Conservation (phyloP, 192 early-diverging fungal genomes). For the Backusella liffmaniae region DNA sequence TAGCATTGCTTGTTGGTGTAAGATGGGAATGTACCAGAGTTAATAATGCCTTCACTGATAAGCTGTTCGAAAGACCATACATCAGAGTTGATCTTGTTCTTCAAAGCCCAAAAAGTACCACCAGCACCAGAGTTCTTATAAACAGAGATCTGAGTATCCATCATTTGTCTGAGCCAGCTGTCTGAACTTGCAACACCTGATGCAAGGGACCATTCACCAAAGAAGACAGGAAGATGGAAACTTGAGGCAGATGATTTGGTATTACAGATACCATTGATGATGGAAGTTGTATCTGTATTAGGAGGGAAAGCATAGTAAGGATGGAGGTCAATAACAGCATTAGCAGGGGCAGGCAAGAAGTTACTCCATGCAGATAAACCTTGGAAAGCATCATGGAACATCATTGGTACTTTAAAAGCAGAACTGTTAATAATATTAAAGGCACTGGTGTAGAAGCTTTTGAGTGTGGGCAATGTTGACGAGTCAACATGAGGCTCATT, state of each 20-base stretch:
- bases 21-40: slow-evolving; percentile 17
- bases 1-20: slow-evolving; percentile 28
- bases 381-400: slow-evolving; percentile 49
- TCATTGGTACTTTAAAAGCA: slow-evolving; percentile 30
- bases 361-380: slow-evolving; percentile 31
- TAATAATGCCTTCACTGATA: slow-evolving; percentile 22
- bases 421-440: slow-evolving; percentile 34
- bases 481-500: slow-evolving; percentile 43
- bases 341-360: slow-evolving; percentile 37
- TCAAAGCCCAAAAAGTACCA: slow-evolving; percentile 29
- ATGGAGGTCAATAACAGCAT: slow-evolving; percentile 33
- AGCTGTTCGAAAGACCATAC: slow-evolving; percentile 33
- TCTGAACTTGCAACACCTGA: slow-evolving; percentile 7
- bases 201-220: slow-evolving; percentile 31
- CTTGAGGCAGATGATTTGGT: not conserved
- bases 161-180: slow-evolving; percentile 22
- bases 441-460: slow-evolving; percentile 42
- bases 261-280: slow-evolving; percentile 19
- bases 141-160: slow-evolving; percentile 28
- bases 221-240: slow-evolving; percentile 31
- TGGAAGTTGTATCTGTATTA: not conserved
- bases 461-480: slow-evolving; percentile 26
- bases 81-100: slow-evolving; percentile 29
- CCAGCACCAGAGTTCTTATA: slow-evolving; percentile 20
- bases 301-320: slow-evolving; percentile 31